Percentiles rank a stretch among this genome's conserved stretches.
These are phyloP conservation scores for Rubus parviflorus DNA, from an alignment of 306 rosid species.

Conservation along the genomic window DNA sequence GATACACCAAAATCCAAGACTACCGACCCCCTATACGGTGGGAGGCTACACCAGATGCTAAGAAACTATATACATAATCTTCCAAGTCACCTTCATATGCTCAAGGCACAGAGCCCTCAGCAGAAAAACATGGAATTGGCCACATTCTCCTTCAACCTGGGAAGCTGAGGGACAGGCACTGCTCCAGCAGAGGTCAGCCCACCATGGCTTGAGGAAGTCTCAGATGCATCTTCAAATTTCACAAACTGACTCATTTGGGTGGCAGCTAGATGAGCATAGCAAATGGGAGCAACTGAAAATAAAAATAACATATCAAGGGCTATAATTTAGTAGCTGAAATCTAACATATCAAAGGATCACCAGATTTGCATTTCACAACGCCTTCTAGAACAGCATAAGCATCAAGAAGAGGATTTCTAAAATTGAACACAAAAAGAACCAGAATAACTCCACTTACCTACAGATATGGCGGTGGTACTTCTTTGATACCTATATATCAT, in stretches of 20 bases:
- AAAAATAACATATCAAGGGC: not conserved
- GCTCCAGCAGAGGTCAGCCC: slow-evolving; percentile 56
- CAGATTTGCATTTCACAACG: not conserved
- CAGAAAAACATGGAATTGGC: slow-evolving; percentile 83
- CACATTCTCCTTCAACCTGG: slow-evolving; percentile 52
- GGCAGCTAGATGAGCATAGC: slow-evolving; percentile 95
- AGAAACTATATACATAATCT: slow-evolving; percentile 26
- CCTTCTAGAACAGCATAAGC: not conserved
- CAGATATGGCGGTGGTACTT: slow-evolving; percentile 93
- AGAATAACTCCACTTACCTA: slow-evolving; percentile 45
- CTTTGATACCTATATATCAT: slow-evolving; percentile 73
- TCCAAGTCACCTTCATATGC: not conserved
- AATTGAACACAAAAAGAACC: not conserved
- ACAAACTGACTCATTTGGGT: slow-evolving; percentile 71
- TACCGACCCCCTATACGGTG: slow-evolving; percentile 15
- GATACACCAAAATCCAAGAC: not conserved
- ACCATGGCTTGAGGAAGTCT: slow-evolving; percentile 81
- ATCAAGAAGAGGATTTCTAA: not conserved
- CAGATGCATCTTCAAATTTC: slow-evolving; percentile 77
- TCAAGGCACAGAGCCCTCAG: slow-evolving; percentile 27
- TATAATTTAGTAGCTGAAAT: not conserved
- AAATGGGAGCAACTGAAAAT: slow-evolving; percentile 83
- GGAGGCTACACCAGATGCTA: slow-evolving; percentile 22
- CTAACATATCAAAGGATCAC: not conserved
- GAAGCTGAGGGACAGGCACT: slow-evolving; percentile 73